Conservation (phyloP, 2,329 filamentous ascomycete genomes). For the Trichoderma arundinaceum region DNA sequence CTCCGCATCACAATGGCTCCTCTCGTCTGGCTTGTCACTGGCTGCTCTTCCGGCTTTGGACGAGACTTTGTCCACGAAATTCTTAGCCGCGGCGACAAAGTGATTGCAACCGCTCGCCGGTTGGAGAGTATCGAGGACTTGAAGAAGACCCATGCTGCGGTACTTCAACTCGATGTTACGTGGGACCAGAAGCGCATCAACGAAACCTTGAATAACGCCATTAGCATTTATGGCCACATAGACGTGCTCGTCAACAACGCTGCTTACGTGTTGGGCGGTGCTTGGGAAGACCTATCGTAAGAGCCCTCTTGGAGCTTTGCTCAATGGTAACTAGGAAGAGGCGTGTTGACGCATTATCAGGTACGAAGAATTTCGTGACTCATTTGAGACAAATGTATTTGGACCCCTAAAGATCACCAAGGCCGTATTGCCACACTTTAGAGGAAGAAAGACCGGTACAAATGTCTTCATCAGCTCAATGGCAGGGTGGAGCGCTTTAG, state of each 20-base stretch:
- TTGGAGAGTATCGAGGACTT: slow-evolving; percentile 34
- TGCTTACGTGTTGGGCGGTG: slow-evolving; percentile 30
- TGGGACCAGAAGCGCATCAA: slow-evolving; percentile 33
- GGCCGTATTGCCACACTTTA: slow-evolving; percentile 23
- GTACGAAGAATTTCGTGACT: neutral
- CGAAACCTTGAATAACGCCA: slow-evolving; percentile 37
- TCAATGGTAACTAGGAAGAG: neutral
- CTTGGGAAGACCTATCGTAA: slow-evolving; percentile 28
- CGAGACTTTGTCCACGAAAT: slow-evolving; percentile 17
- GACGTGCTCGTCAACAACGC: slow-evolving; percentile 40
- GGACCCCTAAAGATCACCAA: slow-evolving; percentile 16
- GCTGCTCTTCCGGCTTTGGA: slow-evolving; percentile 31
- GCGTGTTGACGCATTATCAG: neutral
- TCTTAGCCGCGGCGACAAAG: slow-evolving; percentile 37
- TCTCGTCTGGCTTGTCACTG: slow-evolving; percentile 41
- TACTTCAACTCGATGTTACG: slow-evolving; percentile 43
- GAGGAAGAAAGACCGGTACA: slow-evolving; percentile 24
- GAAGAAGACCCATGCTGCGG: slow-evolving; percentile 36
- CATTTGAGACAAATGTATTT: slow-evolving; percentile 29
- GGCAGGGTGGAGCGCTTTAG: slow-evolving; percentile 23
- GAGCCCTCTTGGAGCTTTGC: neutral
- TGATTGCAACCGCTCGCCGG: slow-evolving; percentile 36
- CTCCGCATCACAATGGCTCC: slow-evolving; percentile 39
- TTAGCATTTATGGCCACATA: slow-evolving; percentile 38
- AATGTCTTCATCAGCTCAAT: slow-evolving; percentile 32